Evolutionary conservation across 768 basidiomycete genomes (phyloP).

Genomic region (Leccinum imitatum): DNA sequence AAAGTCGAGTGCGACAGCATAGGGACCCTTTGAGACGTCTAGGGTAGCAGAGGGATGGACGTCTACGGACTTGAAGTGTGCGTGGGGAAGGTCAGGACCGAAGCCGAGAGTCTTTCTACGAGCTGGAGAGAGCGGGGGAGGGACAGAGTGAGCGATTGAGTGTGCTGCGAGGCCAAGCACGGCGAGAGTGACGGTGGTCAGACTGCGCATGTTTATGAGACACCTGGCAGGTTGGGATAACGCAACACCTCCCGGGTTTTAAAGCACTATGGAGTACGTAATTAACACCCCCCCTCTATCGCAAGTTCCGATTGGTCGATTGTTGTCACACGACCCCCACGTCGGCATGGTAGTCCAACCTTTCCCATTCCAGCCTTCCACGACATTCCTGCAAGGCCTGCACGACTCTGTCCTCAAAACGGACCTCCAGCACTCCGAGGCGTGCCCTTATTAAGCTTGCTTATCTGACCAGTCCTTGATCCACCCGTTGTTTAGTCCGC

Average conservation of each 20-base stretch:
- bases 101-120: slow-evolving; percentile 87
- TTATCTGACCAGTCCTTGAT: slow-evolving; percentile 1
- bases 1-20: slow-evolving; percentile 63
- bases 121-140: slow-evolving; percentile 10
- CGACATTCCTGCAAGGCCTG: neutral
- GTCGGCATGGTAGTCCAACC: neutral
- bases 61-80: slow-evolving; percentile 57
- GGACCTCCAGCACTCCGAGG: neutral
- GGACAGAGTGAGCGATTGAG: slow-evolving; percentile 44
- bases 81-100: slow-evolving; percentile 77
- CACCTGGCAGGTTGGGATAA: neutral
- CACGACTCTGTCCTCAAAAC: neutral
- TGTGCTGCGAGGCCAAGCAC: slow-evolving; percentile 59
- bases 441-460: slow-evolving; percentile 8
- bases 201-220: slow-evolving; percentile 52
- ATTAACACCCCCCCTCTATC: slow-evolving; percentile 8
- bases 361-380: neutral
- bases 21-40: slow-evolving; percentile 45
- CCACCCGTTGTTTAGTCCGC: no score
- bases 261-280: slow-evolving; percentile 22
- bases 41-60: slow-evolving; percentile 36
- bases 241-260: slow-evolving; percentile 5
- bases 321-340: slow-evolving; percentile 17
- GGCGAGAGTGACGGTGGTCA: slow-evolving; percentile 61
- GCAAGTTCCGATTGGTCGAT: slow-evolving; percentile 19